These are phyloP conservation scores for Cucurbita moschata DNA, from an alignment of 306 rosid genomes.

Conservation along the genomic window DNA sequence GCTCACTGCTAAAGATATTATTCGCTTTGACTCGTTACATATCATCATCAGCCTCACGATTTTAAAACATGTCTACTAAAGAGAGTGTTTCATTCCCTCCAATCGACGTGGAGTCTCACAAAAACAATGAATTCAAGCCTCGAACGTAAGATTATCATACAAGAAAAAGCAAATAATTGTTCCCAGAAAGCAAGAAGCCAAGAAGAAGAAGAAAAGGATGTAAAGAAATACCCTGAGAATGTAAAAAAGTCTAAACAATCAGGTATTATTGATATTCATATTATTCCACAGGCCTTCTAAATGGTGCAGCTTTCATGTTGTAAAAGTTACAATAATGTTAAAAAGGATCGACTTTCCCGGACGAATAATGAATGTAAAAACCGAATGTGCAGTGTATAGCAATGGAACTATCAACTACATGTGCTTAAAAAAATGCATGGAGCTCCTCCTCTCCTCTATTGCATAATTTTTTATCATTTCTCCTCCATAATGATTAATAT, in stretches of 20 bases:
- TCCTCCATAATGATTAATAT: slow-evolving; percentile 52
- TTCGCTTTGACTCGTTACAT: no score
- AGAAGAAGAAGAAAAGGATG: background rate
- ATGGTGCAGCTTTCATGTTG: slow-evolving; percentile 23
- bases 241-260: background rate
- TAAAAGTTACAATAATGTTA: slow-evolving; percentile 48
- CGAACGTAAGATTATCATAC: no score
- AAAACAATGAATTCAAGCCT: no score
- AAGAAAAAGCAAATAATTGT: background rate
- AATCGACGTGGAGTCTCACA: no score
- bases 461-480: slow-evolving; percentile 30
- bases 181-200: background rate
- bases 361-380: background rate
- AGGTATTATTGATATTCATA: slow-evolving; percentile 12
- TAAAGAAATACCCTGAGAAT: background rate
- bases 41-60: no score
- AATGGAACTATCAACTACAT: background rate
- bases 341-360: slow-evolving; percentile 12
- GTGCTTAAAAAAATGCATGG: background rate
- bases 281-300: slow-evolving; percentile 36
- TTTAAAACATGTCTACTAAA: no score
- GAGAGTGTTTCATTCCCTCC: no score
- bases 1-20: no score
- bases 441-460: slow-evolving; percentile 21
- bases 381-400: background rate